phyloP scores from a whole-genome alignment of 495 filamentous ascomycete species.

The Letharia lupina region DNA sequence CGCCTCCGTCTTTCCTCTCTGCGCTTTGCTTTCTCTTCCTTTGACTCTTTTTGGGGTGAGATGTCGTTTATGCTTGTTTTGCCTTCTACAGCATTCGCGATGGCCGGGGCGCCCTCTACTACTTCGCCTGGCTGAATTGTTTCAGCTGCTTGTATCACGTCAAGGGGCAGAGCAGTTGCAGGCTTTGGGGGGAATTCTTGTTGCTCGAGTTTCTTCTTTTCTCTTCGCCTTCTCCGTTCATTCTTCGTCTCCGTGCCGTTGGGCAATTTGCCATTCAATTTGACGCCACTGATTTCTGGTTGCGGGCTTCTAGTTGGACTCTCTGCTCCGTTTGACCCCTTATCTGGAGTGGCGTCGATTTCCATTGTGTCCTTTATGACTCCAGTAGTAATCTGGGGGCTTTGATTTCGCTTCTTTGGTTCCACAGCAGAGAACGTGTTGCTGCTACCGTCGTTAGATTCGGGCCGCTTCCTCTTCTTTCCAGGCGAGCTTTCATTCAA shows the following conservation, averaged over 20 bases:
- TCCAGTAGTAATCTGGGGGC: neutral
- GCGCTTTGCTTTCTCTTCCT: slow-evolving; percentile 4
- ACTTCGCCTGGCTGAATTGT: slow-evolving; percentile 14
- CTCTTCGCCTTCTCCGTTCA: neutral
- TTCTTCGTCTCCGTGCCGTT: neutral
- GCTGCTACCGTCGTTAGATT: neutral
- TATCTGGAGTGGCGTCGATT: neutral
- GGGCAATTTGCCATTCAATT: neutral
- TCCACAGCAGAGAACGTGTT: neutral
- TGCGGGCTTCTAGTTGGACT: neutral
- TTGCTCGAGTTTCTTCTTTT: neutral
- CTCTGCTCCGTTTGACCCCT: neutral
- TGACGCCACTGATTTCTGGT: neutral
- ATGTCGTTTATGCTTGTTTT: neutral
- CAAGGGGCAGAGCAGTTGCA: neutral
- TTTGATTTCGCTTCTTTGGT: slow-evolving; percentile 9
- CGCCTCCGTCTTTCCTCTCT: neutral
- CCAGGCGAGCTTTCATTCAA: neutral
- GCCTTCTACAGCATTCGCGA: slow-evolving; percentile 2
- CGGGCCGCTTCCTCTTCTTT: slow-evolving; percentile 6
- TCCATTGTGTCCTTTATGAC: slow-evolving; percentile 1
- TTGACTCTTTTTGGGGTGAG: neutral
- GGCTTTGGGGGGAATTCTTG: neutral
- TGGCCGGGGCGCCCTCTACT: neutral
- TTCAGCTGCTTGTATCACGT: slow-evolving; percentile 1